Evolutionary conservation across 1,284 basidiomycete genomes (phyloP).

Genomic region (Leccinum ponderosum): DNA sequence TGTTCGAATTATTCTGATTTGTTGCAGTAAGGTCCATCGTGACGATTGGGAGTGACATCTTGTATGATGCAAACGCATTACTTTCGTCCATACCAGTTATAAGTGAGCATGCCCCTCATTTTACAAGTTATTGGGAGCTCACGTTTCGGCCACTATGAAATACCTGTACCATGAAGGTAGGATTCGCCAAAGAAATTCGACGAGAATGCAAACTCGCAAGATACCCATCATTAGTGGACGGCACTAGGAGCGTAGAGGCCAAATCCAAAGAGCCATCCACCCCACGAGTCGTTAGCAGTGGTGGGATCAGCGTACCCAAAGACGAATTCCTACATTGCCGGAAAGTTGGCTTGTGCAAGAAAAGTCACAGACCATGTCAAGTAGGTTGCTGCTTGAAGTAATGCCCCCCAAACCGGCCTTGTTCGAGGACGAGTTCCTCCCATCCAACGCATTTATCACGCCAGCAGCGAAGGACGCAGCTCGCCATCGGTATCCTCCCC

Average conservation of each 20-base stretch:
- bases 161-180: conserved; percentile 36
- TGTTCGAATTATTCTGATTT: conserved; percentile 28
- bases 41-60: conserved; percentile 42
- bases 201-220: conserved; percentile 26
- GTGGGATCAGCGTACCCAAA: conserved; percentile 33
- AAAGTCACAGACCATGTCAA: conserved; percentile 42
- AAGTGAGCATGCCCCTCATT: too few species aligned
- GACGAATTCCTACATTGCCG: conserved; percentile 38
- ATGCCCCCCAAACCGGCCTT: conserved; percentile 45
- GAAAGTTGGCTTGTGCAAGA: conserved; percentile 41
- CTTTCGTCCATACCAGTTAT: conserved; percentile 14
- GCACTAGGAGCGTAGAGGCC: conserved; percentile 25
- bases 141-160: conserved; percentile 34
- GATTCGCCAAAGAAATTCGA: conserved; percentile 35
- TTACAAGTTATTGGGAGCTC: conserved; percentile 4
- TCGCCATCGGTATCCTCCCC: conserved; percentile 42
- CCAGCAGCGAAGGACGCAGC: conserved; percentile 53
- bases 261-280: conserved; percentile 39
- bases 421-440: conserved; percentile 43
- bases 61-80: conserved; percentile 32
- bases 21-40: conserved; percentile 29
- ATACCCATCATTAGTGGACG: conserved; percentile 19
- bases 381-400: conserved; percentile 50
- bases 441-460: conserved; percentile 50
- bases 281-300: conserved; percentile 23